Evolutionary conservation across 2,329 filamentous ascomycete species (phyloP), one percentile per base, ranked within the genome.

Genomic region (Tolypocladium guangdongense): DNA sequence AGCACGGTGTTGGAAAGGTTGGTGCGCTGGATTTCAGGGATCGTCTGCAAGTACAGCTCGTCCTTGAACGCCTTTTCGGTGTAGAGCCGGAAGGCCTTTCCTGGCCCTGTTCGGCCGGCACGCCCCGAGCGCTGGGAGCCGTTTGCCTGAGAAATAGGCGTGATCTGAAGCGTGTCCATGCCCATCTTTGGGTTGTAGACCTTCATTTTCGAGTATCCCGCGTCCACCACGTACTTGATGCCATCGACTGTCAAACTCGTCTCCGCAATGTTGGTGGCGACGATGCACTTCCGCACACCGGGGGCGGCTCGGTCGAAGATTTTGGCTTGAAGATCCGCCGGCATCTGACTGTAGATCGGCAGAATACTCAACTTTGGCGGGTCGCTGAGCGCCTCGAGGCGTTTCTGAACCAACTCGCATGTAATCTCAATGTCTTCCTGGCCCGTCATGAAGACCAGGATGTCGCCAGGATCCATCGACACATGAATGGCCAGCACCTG

Each of bases 271-370:
- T 99, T 99, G 35, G 93, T 99, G 1, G 95, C 93, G 41, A 99
- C 92, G 58, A 99, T 96, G 63, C 96, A 95, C 67, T 99, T 99
- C 55, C 93, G 84, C 5, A 96, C 91, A 1, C 93, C 93, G 0
- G 91, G 87, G 2, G 88, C 77, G 2, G 95, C 93, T 59, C 86
- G 83, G 65, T 99, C 92, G 63, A 99, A 99, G 59, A 99, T 99
- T 71, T 95, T 97, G 55, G 93, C 90, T 69, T 99, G 95, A 37
- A 99, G 75, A 68, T 99, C 95, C 36, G 93, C 93, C 2, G 93
- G 95, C 93, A 99, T 96, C 69, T 99, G 93, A 78, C 90, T 96
- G 81, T 99, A 99, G 53, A 99, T 97, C 0, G 95, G 95, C 32
- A 99, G 72, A 52, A 99, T 95, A 66, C 88, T 92, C 55, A 99